phyloP scores from a whole-genome alignment of 306 rosid genomes.

The Crotalaria pallida region DNA sequence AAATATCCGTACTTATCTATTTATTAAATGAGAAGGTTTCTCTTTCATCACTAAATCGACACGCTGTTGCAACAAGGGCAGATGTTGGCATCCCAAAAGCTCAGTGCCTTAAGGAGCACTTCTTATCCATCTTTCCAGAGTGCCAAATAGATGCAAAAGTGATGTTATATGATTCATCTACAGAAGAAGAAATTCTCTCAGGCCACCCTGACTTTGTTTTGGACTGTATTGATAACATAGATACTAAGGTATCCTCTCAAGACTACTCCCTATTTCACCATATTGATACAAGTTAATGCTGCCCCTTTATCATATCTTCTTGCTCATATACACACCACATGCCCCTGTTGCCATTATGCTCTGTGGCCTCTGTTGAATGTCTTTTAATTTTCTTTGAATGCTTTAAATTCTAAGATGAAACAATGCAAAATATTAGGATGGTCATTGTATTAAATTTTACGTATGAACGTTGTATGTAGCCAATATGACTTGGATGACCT shows the following conservation, averaged over 20 bases:
- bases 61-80: constrained; percentile 97
- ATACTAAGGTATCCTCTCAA: constrained; percentile 68
- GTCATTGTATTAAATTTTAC: too few species aligned
- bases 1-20: constrained; percentile 31
- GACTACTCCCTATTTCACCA: not conserved
- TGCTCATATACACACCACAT: not conserved
- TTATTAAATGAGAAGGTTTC: constrained; percentile 78
- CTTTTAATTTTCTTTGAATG: constrained; percentile 2
- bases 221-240: constrained; percentile 94
- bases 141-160: constrained; percentile 85
- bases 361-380: not conserved
- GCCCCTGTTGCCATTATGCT: not conserved
- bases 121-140: constrained; percentile 82
- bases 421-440: constrained; percentile 10
- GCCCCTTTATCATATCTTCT: not conserved
- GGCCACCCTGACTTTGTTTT: constrained; percentile 88
- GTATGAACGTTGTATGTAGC: not conserved
- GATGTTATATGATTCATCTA: constrained; percentile 69
- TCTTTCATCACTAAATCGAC: constrained; percentile 95
- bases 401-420: not conserved
- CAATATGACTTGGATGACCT: constrained; percentile 3
- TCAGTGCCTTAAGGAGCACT: constrained; percentile 90
- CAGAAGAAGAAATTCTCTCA: constrained; percentile 92
- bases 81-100: constrained; percentile 96
- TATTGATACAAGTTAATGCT: not conserved